Percentiles rank a stretch among this genome's conserved stretches.
Conservation (phyloP, 164 flowering plant genomes). For the Stephania cephalantha region DNA sequence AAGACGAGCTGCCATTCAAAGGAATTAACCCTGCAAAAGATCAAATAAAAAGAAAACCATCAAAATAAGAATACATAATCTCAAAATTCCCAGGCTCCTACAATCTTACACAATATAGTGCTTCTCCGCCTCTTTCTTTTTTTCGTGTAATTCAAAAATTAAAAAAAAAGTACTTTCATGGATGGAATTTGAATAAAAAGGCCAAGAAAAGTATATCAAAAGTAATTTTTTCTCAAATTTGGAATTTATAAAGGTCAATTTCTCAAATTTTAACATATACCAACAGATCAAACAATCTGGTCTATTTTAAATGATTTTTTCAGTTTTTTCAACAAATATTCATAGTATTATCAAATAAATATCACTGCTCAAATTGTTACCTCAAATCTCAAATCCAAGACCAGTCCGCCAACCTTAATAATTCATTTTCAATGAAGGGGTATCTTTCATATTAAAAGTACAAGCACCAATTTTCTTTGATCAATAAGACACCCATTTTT, state of each 20-base stretch:
- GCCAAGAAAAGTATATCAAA: background rate
- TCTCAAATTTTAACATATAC: background rate
- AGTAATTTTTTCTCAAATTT: background rate
- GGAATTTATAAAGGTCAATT: background rate
- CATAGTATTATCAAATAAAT: background rate
- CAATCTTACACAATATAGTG: background rate
- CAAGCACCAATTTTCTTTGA: too few species aligned
- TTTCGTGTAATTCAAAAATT: background rate
- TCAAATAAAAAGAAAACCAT: background rate
- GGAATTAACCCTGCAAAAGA: conserved; percentile 15
- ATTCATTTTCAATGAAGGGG: too few species aligned
- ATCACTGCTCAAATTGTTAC: too few species aligned
- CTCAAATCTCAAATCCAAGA: background rate
- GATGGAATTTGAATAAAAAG: background rate
- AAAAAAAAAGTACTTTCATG: background rate
- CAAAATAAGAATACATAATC: background rate
- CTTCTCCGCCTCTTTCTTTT: background rate
- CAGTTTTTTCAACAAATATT: background rate
- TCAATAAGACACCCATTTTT: background rate
- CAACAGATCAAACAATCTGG: background rate
- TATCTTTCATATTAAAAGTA: too few species aligned
- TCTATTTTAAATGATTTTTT: background rate
- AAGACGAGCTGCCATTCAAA: conserved; percentile 34
- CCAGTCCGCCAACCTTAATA: background rate
- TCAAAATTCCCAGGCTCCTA: background rate